Base-by-base conservation (phyloP, 2,329 filamentous ascomycete genomes). In the Ascochyta lentis region DNA sequence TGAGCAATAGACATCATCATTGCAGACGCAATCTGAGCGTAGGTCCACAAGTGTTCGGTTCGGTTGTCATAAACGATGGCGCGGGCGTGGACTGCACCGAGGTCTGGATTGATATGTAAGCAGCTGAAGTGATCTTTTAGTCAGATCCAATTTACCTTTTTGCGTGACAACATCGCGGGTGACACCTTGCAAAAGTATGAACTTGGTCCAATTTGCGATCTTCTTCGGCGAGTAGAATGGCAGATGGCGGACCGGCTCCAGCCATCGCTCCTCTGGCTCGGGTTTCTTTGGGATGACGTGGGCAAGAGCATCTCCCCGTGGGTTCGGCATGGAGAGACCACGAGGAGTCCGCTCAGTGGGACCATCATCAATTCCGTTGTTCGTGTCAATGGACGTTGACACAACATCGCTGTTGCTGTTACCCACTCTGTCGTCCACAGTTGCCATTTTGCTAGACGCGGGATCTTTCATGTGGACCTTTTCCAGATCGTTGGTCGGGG, bases 1-100 rank as follows among this genome's bases (percentile, higher is more conserved):
- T 89, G 88, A 1, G 87, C 87, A 66, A 91, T 90, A 2, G 87
- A 89, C 27, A 88, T 88, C 54, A 88, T 90, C 78, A 86, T 88
- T 54, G 88, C 88, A 23, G 87, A 71, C 16, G 76, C 54, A n/a
- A 74, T 67, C 51, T 74, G 71, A 41, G 67, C 68, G 42, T 72
- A 82, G 1, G 79, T 80, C 74, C 76, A 81, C 40, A 80, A 67
- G 65, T 82, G 78, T 61, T 81, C 80, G 9, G 80, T 78, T 4
- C 75, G 71, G 56, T 77, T 77, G 56, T 81, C 79, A 60, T 81
- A 81, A 6, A 69, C 68, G 24, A 73, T 69, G 8, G 79, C 79
- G 7, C 72, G 71, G 22, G 76, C 67, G 60, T 80, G 77, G 45
- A 74, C 76, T 49, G 65, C 71, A 45, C 64, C 72, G 6, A 77